Evolutionary conservation across 352 stramenopile species (phyloP), one percentile per base, ranked within the genome.

Genomic region (Pythium dissimile): DNA sequence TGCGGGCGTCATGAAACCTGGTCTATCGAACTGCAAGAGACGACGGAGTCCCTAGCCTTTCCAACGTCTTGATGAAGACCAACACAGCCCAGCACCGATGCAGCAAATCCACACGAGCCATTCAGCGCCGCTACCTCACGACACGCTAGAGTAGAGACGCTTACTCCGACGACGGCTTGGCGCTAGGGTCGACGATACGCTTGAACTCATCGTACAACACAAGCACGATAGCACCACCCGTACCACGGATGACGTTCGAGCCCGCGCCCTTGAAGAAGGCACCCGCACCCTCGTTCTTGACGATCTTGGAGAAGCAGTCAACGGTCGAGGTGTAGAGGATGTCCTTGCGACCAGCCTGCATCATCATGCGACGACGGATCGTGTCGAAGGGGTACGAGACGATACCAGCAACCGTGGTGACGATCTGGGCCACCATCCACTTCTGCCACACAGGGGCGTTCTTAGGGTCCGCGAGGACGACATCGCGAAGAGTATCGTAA

Each of bases 201-300:
- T 99, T 99, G 84, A 99, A 98, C 82, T 99, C 96, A 64, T 98
- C 97, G 88, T 99, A 99, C 64, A 99, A 76, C 42, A 99, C 97
- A 80, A 99, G 90, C 58, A 99, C 96, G 54, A 99, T 86, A 52
- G 97, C 96, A 78, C 96, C 95, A 70, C 97, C 97, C 68, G 98
- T 97, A 64, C 95, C 98, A 97, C 97, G 96, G 72, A 99, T 96
- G 62, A 97, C 80, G 80, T 99, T 99, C 62, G 97, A 98, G 66
- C 94, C 95, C 53, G 97, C 97, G 70, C 97, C 97, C 93, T 99
- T 99, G 90, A 99, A 99, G 72, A 99, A 97, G 51, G 96, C 97
- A 45, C 76, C 64, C 37, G 71, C 61, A 69, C 97, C 97, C 84
- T 99, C 97, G 50, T 99, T 93, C 59, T 86, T 83, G 34, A 97